Evolutionary conservation across 148 eudicot genomes (phyloP).

Genomic region (Fagopyrum tataricum): DNA sequence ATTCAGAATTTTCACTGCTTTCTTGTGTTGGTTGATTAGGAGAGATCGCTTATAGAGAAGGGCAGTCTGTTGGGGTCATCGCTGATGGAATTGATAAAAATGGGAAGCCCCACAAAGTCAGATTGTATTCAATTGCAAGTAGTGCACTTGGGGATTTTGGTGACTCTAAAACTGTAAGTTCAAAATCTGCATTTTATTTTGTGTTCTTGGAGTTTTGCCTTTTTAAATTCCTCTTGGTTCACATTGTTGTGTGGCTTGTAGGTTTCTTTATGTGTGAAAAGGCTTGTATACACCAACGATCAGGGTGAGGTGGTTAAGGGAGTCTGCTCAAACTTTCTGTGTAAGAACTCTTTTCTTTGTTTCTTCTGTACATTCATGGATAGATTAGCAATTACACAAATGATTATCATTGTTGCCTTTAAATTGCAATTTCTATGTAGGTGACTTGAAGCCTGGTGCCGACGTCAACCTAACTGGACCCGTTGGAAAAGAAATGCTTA

Average conservation of each 20-base stretch:
- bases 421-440: constrained; percentile 27
- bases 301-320: constrained; percentile 87
- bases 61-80: constrained; percentile 94
- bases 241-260: constrained; percentile 21
- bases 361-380: neutral
- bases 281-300: constrained; percentile 95
- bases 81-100: constrained; percentile 92
- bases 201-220: neutral
- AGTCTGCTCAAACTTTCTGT: constrained; percentile 96
- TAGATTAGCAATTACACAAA: too few relatives aligned
- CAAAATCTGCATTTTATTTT: neutral
- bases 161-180: constrained; percentile 87
- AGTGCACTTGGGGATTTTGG: constrained; percentile 98
- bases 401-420: neutral
- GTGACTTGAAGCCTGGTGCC: constrained; percentile 90
- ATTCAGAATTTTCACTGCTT: neutral
- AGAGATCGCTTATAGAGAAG: constrained; percentile 93
- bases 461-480: constrained; percentile 91
- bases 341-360: constrained; percentile 38
- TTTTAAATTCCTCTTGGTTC: neutral
- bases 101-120: constrained; percentile 97
- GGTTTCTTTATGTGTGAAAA: constrained; percentile 98
- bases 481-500: constrained; percentile 98
- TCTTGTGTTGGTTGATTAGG: constrained; percentile 32
- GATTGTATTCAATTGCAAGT: constrained; percentile 97